Base-by-base conservation (phyloP, 331 rosid genomes). In the Prunus yedoensis region DNA sequence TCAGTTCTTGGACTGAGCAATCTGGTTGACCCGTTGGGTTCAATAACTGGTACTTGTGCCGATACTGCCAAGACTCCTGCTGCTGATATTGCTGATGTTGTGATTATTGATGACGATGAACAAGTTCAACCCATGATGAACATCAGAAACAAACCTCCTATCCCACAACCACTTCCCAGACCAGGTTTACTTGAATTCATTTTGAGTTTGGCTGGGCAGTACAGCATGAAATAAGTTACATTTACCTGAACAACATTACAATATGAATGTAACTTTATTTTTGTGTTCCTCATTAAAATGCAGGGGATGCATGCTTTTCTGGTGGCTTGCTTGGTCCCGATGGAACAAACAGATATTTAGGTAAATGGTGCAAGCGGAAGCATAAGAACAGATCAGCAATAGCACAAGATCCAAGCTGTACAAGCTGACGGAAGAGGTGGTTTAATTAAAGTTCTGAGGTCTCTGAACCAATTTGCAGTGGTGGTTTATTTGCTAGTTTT, bases 351-450 rank as follows among this genome's bases (percentile, higher is more conserved):
- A 78, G 93, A 77, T 89, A 68, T 78, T 80, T 92, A 87, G 99
- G 97, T 70, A 92, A 87, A 85, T 90, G 97, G 99, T 94, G 99
- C 89, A 92, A 92, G 71, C 93, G 87, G 61, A 79, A 87, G 51
- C 86, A 73, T 73, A 80, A 71, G 74, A 86, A 78, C 16, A 93
- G 78, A 64, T 77, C 89, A 16, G 21, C 46, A 52, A 60, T 85
- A n/a, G 28, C 78, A 61, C 83, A 85, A 70, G 88, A 85, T 76
- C 77, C 88, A 72, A 78, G 43, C 90, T 8, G 81, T 85, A n/a
- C 92, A 96, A 69, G 94, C 97, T 60, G 97, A 94, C 75, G 97
- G 97, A 68, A 92, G 95, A 86, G 99, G 97, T 70, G 97, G 97
- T 61, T 87, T 57, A 73, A 50, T 90, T 73, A 89, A 94, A 88